Conservation (phyloP, 192 early-diverging fungal species). For the Phycomyces blakesleeanus region DNA sequence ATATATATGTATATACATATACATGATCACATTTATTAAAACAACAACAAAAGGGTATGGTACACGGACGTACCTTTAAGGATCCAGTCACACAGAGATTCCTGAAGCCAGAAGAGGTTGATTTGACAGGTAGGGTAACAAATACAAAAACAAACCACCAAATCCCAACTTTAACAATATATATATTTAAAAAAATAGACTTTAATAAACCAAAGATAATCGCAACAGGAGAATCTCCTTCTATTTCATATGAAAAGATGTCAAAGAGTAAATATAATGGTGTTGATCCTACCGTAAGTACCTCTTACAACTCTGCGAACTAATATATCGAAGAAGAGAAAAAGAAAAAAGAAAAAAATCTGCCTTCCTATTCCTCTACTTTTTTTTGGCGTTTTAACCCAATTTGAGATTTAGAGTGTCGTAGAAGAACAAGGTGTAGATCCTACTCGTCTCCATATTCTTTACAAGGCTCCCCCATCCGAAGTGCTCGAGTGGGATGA, state of each 20-base stretch:
- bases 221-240: slow-evolving; percentile 55
- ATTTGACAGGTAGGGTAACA: slow-evolving; percentile 39
- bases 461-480: slow-evolving; percentile 84
- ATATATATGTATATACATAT: too few relatives aligned
- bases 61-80: slow-evolving; percentile 81
- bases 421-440: slow-evolving; percentile 73
- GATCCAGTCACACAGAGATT: slow-evolving; percentile 71
- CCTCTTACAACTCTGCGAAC: too few relatives aligned
- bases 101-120: slow-evolving; percentile 72
- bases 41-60: slow-evolving; percentile 70
- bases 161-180: not conserved
- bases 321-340: too few relatives aligned
- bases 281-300: slow-evolving; percentile 69
- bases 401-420: slow-evolving; percentile 35
- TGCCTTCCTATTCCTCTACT: not conserved
- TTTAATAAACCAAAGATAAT: slow-evolving; percentile 49
- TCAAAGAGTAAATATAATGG: slow-evolving; percentile 96
- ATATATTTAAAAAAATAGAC: too few relatives aligned
- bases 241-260: slow-evolving; percentile 88
- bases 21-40: not conserved
- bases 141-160: not conserved
- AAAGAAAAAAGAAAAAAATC: not conserved
- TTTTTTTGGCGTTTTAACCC: not conserved
- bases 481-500: slow-evolving; percentile 93
- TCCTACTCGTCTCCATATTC: slow-evolving; percentile 77